A percentile compares a stretch with the other conserved stretches of the same genome.
phyloP scores from a whole-genome alignment of 2,329 filamentous ascomycete genomes.

The Alternaria rosae region DNA sequence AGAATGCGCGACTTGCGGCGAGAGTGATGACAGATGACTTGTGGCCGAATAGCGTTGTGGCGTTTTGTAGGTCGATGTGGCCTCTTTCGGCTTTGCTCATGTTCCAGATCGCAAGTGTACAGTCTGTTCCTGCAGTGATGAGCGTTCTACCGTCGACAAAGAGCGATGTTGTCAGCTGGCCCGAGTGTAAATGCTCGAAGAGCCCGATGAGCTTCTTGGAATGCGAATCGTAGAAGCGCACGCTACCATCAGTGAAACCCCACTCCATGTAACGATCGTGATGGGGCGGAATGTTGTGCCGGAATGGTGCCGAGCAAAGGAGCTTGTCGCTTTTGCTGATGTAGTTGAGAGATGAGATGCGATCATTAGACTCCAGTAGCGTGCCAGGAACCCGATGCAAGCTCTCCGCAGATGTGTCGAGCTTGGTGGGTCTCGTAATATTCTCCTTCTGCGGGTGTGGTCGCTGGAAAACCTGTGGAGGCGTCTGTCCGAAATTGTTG shows the following conservation, averaged over 20 bases:
- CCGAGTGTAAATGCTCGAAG: slow-evolving; percentile 92
- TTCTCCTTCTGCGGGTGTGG: slow-evolving; percentile 79
- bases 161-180: slow-evolving; percentile 81
- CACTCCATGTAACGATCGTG: slow-evolving; percentile 95
- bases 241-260: slow-evolving; percentile 91
- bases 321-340: slow-evolving; percentile 82
- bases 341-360: slow-evolving; percentile 80
- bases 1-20: slow-evolving; percentile 86
- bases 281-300: slow-evolving; percentile 82
- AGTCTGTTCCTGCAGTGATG: slow-evolving; percentile 91
- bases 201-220: slow-evolving; percentile 83
- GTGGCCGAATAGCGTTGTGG: slow-evolving; percentile 88
- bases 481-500: slow-evolving; percentile 98
- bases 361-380: slow-evolving; percentile 76
- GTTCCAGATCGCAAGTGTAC: slow-evolving; percentile 85
- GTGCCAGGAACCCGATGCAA: slow-evolving; percentile 81
- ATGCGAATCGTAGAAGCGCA: slow-evolving; percentile 89
- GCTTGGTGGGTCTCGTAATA: slow-evolving; percentile 68
- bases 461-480: slow-evolving; percentile 88
- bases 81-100: slow-evolving; percentile 68
- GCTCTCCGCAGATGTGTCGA: slow-evolving; percentile 80
- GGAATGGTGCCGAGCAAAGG: slow-evolving; percentile 82
- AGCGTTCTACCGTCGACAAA: slow-evolving; percentile 92
- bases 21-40: slow-evolving; percentile 82
- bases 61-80: slow-evolving; percentile 77